Evolutionary conservation across 768 basidiomycete genomes (phyloP), one percentile per base, ranked within the genome.

Genomic region (Chiua virens): DNA sequence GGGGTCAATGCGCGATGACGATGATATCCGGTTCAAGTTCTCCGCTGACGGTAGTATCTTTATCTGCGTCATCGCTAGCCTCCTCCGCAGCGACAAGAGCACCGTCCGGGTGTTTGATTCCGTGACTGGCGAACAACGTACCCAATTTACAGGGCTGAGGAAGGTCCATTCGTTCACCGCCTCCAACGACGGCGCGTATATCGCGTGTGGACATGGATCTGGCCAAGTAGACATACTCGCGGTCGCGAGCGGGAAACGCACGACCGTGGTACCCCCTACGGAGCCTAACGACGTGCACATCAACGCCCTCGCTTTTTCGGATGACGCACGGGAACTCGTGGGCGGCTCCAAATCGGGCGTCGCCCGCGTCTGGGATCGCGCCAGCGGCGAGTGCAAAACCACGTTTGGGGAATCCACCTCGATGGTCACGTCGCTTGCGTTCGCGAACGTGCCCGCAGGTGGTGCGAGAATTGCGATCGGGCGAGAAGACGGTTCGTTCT

Each of bases 311-410:
- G 14, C 38, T 11, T 67, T 66, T 43, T 63, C 64, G 10, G 43
- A 40, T 8, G 49, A 59, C 22, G 54, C 49, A 5, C 27, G 23
- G 23, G 35, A 45, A 8, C 48, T 67, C 36, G 53, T 61, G 21
- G 60, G 65, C 0, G 67, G 59, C 3, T 64, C 51, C n/a, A 2
- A 49, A 23, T 21, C 44, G 4, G 56, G 55, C 3, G 41, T 47
- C 4, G 54, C 68, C 8, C 52, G 32, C 0, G 17, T 68, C 17
- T 68, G 61, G 65, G 57, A 63, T 27, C 53, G 45, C 4, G 23
- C 38, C 0, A 60, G 47, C 25, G 60, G 64, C 4, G 15, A 36
- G 15, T 59, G 50, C 41, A 50, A 50, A 37, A 42, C 56, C 25
- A 49, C 35, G n/a, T 42, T 57, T 4, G 49, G 8, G 2, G 38